Evolutionary conservation across 208 protist species (phyloP), one percentile per base, ranked within the genome.

Genomic region (Strigomonas culicis): DNA sequence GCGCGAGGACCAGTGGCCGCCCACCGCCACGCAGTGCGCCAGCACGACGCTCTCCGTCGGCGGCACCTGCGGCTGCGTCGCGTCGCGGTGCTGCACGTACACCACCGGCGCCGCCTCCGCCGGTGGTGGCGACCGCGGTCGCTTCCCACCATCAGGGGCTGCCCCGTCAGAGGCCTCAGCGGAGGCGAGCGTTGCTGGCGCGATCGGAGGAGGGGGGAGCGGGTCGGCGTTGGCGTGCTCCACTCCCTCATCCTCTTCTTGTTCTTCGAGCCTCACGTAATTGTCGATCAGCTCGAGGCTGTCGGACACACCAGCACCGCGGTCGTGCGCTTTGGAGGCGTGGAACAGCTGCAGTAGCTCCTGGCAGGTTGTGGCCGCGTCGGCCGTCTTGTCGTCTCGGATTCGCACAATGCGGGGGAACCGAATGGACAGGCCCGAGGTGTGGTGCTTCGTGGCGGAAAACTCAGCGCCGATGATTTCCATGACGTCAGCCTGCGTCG

Each of bases 391-490:
- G 68, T 95, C 88, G 4, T 66, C 39, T 47, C 88, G 79, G 0
- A 90, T 57, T 30, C 70, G 76, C 24, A 84, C 31, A 10, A 95
- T 81, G 57, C 89, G 66, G 3, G 89, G 92, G 28, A 94, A 97
- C 30, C 88, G 72, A 53, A 91, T 82, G 27, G 82, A 90, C 22
- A 93, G 53, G 52, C 77, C 66, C 1, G 67, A 68, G 1, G 72
- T 66, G 85, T 82, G 70, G 59, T 68, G 61, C 61, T 72, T 69
- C 19, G 77, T 84, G 21, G 61, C 32, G 3, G 75, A 79, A 44
- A 95, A 77, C 68, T 94, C 89, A 10, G 80, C 82, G 3, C 77
- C 82, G 22, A 80, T 75, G 30, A 95, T 66, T 66, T 93, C 86
- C 81, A 88, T 93, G 41, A 94, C 76, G 24, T 83, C 81, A 4